phyloP scores from a whole-genome alignment of 1,284 basidiomycete species.

The Pascua guehoae region DNA sequence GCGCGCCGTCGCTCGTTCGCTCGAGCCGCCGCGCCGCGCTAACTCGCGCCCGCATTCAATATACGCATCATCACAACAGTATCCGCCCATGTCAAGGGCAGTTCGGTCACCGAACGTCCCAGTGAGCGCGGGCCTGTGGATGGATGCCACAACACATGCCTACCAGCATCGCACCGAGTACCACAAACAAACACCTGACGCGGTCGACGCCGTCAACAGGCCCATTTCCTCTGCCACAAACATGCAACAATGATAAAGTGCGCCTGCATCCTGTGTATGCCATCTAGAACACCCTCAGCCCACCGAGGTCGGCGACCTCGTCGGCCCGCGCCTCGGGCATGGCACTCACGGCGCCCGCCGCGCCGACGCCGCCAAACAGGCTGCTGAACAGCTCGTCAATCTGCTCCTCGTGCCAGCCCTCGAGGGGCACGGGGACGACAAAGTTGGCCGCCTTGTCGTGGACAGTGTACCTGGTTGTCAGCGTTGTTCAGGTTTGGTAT shows the following conservation, averaged over 20 bases:
- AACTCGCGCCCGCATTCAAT: too few species aligned
- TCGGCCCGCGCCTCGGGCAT: neutral
- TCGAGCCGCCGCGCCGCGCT: too few species aligned
- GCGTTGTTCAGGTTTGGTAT: neutral
- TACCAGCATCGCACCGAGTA: too few species aligned
- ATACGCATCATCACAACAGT: too few species aligned
- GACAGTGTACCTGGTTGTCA: constrained; percentile 66
- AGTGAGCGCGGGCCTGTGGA: too few species aligned
- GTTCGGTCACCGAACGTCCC: too few species aligned
- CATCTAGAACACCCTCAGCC: constrained; percentile 16
- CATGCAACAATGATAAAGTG: neutral
- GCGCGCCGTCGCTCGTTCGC: too few species aligned
- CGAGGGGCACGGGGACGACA: constrained; percentile 76
- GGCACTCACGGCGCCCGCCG: constrained; percentile 7
- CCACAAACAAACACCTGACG: too few species aligned
- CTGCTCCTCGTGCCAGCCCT: constrained; percentile 82
- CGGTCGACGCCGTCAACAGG: too few species aligned
- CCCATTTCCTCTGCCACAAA: too few species aligned
- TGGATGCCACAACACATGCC: too few species aligned
- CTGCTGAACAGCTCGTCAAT: constrained; percentile 86
- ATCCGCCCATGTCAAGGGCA: too few species aligned
- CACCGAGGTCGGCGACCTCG: constrained; percentile 12
- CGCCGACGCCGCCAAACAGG: constrained; percentile 59
- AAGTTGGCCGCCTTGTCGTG: constrained; percentile 93
- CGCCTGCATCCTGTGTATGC: neutral